phyloP scores from a whole-genome alignment of 371 early-diverging fungal species.

The Capillidium rhysosporum region DNA sequence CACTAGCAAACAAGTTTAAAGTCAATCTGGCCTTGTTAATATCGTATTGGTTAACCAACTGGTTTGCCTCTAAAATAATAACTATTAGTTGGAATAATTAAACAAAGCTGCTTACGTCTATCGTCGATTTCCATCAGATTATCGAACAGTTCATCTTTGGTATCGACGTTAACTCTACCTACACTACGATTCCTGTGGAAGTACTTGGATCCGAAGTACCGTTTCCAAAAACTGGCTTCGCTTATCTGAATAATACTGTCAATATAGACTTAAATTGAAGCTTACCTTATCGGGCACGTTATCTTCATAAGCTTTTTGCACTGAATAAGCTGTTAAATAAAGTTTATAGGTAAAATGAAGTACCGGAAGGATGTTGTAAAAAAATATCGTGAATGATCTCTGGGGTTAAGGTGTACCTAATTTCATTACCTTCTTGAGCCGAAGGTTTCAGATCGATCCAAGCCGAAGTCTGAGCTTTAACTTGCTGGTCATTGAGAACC shows the following conservation, averaged over 20 bases:
- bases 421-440: slow-evolving; percentile 56
- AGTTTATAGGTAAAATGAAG: not conserved
- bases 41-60: not conserved
- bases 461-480: slow-evolving; percentile 65
- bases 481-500: slow-evolving; percentile 36
- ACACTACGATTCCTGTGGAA: slow-evolving; percentile 62
- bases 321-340: slow-evolving; percentile 13
- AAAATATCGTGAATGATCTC: slow-evolving; percentile 79
- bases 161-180: slow-evolving; percentile 27
- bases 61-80: slow-evolving; percentile 1
- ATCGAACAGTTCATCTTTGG: slow-evolving; percentile 68
- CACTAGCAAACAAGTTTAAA: slow-evolving; percentile 31
- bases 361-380: slow-evolving; percentile 68
- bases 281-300: slow-evolving; percentile 64
- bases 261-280: not conserved
- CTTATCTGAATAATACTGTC: slow-evolving; percentile 19
- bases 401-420: slow-evolving; percentile 71
- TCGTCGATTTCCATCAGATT: slow-evolving; percentile 63
- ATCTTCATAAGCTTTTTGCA: slow-evolving; percentile 60
- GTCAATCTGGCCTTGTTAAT: slow-evolving; percentile 13
- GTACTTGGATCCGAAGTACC: slow-evolving; percentile 64
- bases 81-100: not conserved
- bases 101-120: slow-evolving; percentile 19
- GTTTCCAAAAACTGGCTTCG: slow-evolving; percentile 75
- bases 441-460: slow-evolving; percentile 60